Evolutionary conservation across 2,329 filamentous ascomycete species (phyloP).

Genomic region (Alternaria ethzedia): DNA sequence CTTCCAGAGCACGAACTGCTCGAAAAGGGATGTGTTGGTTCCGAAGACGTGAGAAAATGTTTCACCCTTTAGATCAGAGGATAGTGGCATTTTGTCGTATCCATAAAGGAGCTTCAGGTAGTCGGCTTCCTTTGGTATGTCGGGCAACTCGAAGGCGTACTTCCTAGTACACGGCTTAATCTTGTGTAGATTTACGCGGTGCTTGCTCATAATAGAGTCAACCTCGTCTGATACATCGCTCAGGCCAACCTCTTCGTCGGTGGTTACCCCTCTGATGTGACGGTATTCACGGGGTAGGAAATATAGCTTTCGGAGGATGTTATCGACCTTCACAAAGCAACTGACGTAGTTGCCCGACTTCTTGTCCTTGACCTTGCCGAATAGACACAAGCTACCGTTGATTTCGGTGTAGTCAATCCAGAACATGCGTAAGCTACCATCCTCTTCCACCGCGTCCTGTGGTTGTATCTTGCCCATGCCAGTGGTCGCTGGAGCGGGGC

Average conservation of each 20-base stretch:
- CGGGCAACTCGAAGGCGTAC: conserved; percentile 91
- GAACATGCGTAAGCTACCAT: conserved; percentile 92
- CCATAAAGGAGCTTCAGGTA: conserved; percentile 97
- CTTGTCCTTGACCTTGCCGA: conserved; percentile 95
- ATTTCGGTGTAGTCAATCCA: conserved; percentile 97
- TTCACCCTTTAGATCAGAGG: conserved; percentile 75
- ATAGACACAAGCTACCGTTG: conserved; percentile 88
- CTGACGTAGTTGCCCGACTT: conserved; percentile 80
- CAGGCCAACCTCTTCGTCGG: conserved; percentile 81
- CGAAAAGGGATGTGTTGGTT: conserved; percentile 89
- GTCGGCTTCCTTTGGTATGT: conserved; percentile 84
- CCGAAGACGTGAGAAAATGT: conserved; percentile 96
- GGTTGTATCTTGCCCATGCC: conserved; percentile 81
- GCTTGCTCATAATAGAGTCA: conserved; percentile 83
- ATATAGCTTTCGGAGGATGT: conserved; percentile 88
- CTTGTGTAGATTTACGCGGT: conserved; percentile 88
- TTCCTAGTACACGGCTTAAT: conserved; percentile 89
- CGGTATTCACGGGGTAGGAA: conserved; percentile 81
- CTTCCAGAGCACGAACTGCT: conserved; percentile 98
- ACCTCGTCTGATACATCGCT: conserved; percentile 89
- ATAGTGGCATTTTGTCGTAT: conserved; percentile 79
- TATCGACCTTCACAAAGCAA: conserved; percentile 95
- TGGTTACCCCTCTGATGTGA: conserved; percentile 67
- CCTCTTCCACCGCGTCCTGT: conserved; percentile 87
- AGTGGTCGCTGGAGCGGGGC: conserved; percentile 67